A percentile compares a stretch with the other conserved stretches of the same genome.
Evolutionary conservation across 768 basidiomycete species (phyloP).

Genomic region (Hemileccinum rubropunctum): DNA sequence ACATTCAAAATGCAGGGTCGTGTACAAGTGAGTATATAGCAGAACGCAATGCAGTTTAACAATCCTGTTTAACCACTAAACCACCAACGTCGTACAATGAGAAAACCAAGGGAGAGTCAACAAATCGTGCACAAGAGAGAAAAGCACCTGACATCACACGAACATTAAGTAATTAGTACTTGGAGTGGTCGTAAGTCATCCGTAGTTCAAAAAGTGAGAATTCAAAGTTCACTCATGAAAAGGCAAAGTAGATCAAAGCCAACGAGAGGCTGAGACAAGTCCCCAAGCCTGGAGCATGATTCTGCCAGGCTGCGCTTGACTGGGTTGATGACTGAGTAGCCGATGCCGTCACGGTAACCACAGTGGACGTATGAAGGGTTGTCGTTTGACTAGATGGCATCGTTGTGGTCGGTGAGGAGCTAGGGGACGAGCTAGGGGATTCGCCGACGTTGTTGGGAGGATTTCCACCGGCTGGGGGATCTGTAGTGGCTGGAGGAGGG

Average conservation of each 20-base stretch:
- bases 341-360: constrained; percentile 5
- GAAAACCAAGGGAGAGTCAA: neutral
- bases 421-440: neutral
- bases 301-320: constrained; percentile 27
- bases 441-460: neutral
- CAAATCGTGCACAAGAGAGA: constrained; percentile 17
- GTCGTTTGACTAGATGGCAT: neutral
- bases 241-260: constrained; percentile 11
- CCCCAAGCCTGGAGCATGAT: constrained; percentile 12
- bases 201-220: constrained; percentile 7
- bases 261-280: constrained; percentile 18
- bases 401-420: neutral
- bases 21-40: constrained; percentile 24
- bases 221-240: constrained; percentile 19
- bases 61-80: constrained; percentile 9
- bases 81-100: constrained; percentile 17
- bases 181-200: constrained; percentile 6
- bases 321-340: constrained; percentile 10
- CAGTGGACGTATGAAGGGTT: constrained; percentile 1
- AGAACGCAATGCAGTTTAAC: constrained; percentile 4
- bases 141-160: constrained; percentile 10
- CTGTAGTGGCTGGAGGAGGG: too few relatives aligned
- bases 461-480: neutral
- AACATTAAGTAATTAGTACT: constrained; percentile 13
- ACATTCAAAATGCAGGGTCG: constrained; percentile 23